phyloP scores from a whole-genome alignment of 2,329 filamentous ascomycete genomes.

The Cercospora sp. region DNA sequence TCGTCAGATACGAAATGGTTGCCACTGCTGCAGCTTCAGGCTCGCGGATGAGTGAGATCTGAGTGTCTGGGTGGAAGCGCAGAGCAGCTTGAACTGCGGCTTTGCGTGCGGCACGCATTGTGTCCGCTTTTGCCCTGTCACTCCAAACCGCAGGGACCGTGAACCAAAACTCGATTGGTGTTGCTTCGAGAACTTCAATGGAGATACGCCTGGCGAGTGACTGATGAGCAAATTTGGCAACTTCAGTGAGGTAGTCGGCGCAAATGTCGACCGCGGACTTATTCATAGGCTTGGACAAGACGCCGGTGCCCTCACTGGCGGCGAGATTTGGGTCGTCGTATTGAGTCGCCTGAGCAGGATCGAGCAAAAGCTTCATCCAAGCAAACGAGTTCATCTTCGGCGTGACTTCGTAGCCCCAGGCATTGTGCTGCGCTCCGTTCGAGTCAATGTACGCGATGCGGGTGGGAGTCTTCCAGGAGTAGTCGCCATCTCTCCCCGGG shows the following conservation, averaged over 20 bases:
- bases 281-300: conserved; percentile 1
- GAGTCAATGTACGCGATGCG: conserved; percentile 10
- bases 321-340: conserved; percentile 18
- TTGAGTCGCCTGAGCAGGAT: conserved; percentile 8
- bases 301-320: conserved; percentile 13
- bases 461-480: conserved; percentile 17
- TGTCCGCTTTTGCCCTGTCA: conserved; percentile 76
- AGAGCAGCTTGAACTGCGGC: conserved; percentile 72
- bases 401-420: conserved; percentile 14
- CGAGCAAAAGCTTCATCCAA: conserved; percentile 24
- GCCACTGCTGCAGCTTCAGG: conserved; percentile 71
- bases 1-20: neutral
- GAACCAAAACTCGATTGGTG: conserved; percentile 72
- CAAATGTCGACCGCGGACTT: conserved; percentile 18
- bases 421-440: neutral
- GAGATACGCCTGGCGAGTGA: conserved; percentile 3
- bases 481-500: conserved; percentile 12
- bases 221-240: conserved; percentile 4
- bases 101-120: conserved; percentile 69
- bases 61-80: conserved; percentile 42
- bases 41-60: conserved; percentile 65
- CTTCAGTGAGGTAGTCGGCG: conserved; percentile 19
- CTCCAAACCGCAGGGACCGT: conserved; percentile 81
- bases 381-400: conserved; percentile 9
- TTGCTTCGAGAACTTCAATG: conserved; percentile 45